phyloP scores from a whole-genome alignment of 2,329 filamentous ascomycete genomes.

The Pseudonectria foliicola region DNA sequence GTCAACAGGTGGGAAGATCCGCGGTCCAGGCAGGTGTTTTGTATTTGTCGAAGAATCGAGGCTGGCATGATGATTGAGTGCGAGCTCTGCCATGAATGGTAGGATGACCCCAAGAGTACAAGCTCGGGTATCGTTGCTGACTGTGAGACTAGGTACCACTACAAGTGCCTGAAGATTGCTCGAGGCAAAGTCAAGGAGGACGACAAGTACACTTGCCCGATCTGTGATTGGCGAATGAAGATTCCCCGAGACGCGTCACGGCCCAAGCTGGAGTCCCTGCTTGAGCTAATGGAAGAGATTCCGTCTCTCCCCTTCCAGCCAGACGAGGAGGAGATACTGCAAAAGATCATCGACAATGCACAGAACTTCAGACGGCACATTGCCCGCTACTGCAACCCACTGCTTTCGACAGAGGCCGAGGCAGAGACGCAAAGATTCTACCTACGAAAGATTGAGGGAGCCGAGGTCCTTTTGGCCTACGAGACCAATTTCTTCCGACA shows the following conservation, averaged over 20 bases:
- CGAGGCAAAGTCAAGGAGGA: slow-evolving; percentile 97
- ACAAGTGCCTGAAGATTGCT: slow-evolving; percentile 96
- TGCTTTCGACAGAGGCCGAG: slow-evolving; percentile 76
- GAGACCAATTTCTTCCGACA: slow-evolving; percentile 99
- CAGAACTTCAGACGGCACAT: slow-evolving; percentile 80
- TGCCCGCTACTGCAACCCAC: slow-evolving; percentile 69
- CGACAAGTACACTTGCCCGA: slow-evolving; percentile 96
- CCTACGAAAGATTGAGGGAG: slow-evolving; percentile 91
- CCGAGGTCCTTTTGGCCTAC: slow-evolving; percentile 81
- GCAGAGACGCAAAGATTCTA: slow-evolving; percentile 90
- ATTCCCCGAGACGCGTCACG: slow-evolving; percentile 94
- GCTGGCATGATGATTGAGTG: slow-evolving; percentile 99
- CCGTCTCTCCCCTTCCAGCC: slow-evolving; percentile 80
- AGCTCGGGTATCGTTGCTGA: slow-evolving; percentile 1
- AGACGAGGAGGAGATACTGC: slow-evolving; percentile 82
- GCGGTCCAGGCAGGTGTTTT: slow-evolving; percentile 76
- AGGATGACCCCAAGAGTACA: slow-evolving; percentile 26
- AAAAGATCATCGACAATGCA: slow-evolving; percentile 80
- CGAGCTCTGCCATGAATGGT: slow-evolving; percentile 97
- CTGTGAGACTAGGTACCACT: slow-evolving; percentile 71
- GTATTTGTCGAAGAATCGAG: slow-evolving; percentile 87
- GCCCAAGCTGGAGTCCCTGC: slow-evolving; percentile 86
- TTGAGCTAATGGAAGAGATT: slow-evolving; percentile 79
- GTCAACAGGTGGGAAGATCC: slow-evolving; percentile 53
- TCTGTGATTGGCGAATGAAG: slow-evolving; percentile 95